phyloP scores from a whole-genome alignment of 2,329 filamentous ascomycete species.

The Rhytidhysteron rufulum region DNA sequence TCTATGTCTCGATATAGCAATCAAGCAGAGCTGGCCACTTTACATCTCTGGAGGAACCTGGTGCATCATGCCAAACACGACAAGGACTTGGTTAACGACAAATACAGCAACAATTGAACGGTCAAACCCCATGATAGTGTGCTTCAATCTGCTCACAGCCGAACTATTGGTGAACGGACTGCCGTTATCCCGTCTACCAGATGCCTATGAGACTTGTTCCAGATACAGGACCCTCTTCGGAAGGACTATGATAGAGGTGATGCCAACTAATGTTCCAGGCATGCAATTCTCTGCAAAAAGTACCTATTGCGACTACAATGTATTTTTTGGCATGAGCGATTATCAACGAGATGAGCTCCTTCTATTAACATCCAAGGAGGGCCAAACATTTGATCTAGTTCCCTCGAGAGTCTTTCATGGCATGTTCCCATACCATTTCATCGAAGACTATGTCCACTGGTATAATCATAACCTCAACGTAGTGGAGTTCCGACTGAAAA shows the following conservation, averaged over 20 bases:
- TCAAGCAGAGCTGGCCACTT: not conserved
- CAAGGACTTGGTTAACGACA: no score
- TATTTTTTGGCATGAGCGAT: no score
- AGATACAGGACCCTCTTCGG: slow-evolving; percentile 47
- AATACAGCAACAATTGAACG: no score
- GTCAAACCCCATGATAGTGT: slow-evolving; percentile 26
- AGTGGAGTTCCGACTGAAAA: slow-evolving; percentile 33
- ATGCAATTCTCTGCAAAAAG: no score
- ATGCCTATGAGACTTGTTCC: slow-evolving; percentile 38
- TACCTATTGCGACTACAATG: no score
- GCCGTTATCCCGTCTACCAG: slow-evolving; percentile 47
- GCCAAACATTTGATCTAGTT: slow-evolving; percentile 26
- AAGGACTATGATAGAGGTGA: not conserved
- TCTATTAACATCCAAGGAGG: slow-evolving; percentile 12
- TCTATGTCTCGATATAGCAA: not conserved
- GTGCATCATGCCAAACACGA: not conserved
- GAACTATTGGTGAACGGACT: slow-evolving; percentile 51
- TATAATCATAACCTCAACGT: not conserved
- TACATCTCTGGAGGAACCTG: not conserved
- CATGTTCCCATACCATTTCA: slow-evolving; percentile 29
- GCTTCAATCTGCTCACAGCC: slow-evolving; percentile 51
- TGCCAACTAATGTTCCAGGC: no score
- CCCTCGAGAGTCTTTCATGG: slow-evolving; percentile 25
- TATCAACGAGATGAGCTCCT: no score
- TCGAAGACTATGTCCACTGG: slow-evolving; percentile 23